phyloP scores from a whole-genome alignment of 148 eudicot species.

The Tetragonia tetragonoides region DNA sequence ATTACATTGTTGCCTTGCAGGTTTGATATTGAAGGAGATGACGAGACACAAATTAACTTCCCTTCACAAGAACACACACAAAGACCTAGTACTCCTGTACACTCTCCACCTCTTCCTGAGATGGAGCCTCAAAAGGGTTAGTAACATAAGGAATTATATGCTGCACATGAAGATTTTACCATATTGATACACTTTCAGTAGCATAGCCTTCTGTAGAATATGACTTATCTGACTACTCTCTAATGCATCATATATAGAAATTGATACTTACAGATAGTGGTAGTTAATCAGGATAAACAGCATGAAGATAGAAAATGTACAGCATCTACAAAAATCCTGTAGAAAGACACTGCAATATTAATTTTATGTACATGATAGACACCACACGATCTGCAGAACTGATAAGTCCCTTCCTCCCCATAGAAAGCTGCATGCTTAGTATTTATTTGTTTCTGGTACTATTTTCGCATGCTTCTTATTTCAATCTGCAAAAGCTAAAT shows the following conservation, averaged over 20 bases:
- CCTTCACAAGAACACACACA: conserved; percentile 43
- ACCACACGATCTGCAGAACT: not conserved
- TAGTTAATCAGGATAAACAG: not conserved
- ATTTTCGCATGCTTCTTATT: not conserved
- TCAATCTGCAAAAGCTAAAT: not conserved
- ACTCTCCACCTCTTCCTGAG: conserved; percentile 67
- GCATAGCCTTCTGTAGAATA: not conserved
- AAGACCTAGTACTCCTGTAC: conserved; percentile 42
- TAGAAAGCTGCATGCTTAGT: not conserved
- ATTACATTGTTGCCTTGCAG: conserved; percentile 38
- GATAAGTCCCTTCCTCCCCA: not conserved
- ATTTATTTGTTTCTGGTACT: not conserved
- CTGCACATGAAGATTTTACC: not conserved
- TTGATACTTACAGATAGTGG: not conserved
- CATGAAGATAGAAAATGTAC: not conserved
- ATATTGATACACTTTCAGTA: not conserved
- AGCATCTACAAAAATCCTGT: not conserved
- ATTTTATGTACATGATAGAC: not conserved
- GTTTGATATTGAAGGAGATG: conserved; percentile 85
- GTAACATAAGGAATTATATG: conserved; percentile 17
- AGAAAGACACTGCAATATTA: not conserved
- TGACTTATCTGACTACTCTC: not conserved
- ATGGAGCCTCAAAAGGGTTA: conserved; percentile 50
- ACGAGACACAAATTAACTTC: conserved; percentile 52
- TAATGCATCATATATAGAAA: not conserved